These are phyloP conservation scores for Phytophthora multivora DNA, from an alignment of 352 stramenopile genomes.

Conservation along the genomic window DNA sequence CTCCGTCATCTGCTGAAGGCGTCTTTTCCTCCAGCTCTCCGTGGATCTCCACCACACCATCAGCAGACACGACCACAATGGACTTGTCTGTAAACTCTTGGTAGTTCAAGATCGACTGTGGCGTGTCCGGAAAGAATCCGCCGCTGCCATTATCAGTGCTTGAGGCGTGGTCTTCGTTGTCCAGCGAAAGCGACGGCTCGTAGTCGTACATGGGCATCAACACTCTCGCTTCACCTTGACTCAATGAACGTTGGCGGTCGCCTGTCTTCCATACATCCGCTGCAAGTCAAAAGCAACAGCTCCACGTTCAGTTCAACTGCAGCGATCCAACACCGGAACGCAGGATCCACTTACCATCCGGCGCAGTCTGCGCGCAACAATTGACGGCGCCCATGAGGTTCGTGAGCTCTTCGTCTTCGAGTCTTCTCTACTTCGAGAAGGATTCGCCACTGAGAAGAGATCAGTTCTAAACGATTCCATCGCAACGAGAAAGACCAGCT, in stretches of 20 bases:
- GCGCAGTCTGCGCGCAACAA: constrained; percentile 44
- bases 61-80: constrained; percentile 27
- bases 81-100: constrained; percentile 20
- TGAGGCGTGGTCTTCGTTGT: constrained; percentile 26
- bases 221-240: constrained; percentile 26
- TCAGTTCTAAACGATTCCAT: constrained; percentile 5
- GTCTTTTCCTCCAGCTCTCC: constrained; percentile 10
- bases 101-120: constrained; percentile 8
- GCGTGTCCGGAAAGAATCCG: constrained; percentile 24
- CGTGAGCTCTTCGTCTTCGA: constrained; percentile 6
- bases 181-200: constrained; percentile 41
- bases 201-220: constrained; percentile 49
- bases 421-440: constrained; percentile 17
- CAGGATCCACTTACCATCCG: constrained; percentile 19
- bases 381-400: constrained; percentile 36
- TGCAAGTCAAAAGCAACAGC: constrained; percentile 7
- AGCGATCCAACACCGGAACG: constrained; percentile 7
- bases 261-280: constrained; percentile 33
- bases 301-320: neutral
- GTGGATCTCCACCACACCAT: constrained; percentile 28
- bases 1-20: neutral
- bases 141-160: constrained; percentile 21
- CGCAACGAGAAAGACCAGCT: constrained; percentile 35
- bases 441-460: constrained; percentile 22
- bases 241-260: constrained; percentile 19